Percentiles rank a stretch among this genome's conserved stretches.
Conservation (phyloP, 495 filamentous ascomycete species). For the Penicillium ucsense region DNA sequence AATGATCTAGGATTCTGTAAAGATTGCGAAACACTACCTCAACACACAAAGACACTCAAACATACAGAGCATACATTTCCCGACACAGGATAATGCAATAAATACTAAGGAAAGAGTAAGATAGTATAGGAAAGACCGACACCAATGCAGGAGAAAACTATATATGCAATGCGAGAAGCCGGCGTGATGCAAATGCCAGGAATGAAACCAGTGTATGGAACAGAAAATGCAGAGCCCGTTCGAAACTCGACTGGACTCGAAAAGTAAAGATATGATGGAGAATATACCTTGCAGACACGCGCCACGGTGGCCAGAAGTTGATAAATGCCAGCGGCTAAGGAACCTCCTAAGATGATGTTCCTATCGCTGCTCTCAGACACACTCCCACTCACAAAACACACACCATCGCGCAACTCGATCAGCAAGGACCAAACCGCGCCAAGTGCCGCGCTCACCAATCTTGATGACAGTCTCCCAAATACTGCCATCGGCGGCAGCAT, state of each 20-base stretch:
- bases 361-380: constrained; percentile 28
- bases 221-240: background rate
- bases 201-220: constrained; percentile 2
- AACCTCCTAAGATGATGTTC: no score
- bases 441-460: constrained; percentile 80
- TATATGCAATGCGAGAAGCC: constrained; percentile 21
- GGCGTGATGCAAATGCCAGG: constrained; percentile 20
- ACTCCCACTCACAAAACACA: constrained; percentile 95
- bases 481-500: constrained; percentile 61
- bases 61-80: no score
- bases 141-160: constrained; percentile 7
- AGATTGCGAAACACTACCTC: background rate
- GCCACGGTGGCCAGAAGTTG: no score
- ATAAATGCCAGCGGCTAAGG: no score
- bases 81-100: no score
- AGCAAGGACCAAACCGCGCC: constrained; percentile 88
- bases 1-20: background rate
- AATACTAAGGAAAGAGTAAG: no score
- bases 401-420: constrained; percentile 96
- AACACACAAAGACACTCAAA: no score
- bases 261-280: no score
- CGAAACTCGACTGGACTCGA: constrained; percentile 2
- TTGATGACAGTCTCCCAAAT: constrained; percentile 99
- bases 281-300: no score
- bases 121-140: background rate